Evolutionary conservation across 2,329 filamentous ascomycete genomes (phyloP).

Genomic region (Paracamarosporium sp.): DNA sequence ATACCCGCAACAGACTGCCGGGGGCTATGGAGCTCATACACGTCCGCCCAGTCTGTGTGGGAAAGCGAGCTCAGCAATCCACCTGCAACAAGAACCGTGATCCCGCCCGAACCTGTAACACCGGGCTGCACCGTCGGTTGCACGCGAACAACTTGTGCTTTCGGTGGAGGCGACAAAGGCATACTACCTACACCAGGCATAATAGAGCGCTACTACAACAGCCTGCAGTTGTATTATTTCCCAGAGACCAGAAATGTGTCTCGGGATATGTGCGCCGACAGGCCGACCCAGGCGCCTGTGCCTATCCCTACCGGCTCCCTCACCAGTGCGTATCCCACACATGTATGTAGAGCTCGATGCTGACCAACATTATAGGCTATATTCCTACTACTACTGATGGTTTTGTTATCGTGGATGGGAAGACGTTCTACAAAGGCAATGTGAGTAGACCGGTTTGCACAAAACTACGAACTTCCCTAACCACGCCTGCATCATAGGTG

Average conservation of each 20-base stretch:
- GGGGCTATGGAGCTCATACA: not conserved
- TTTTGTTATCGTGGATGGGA: not conserved
- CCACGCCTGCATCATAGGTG: not conserved
- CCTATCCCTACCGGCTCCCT: not conserved
- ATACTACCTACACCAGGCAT: not conserved
- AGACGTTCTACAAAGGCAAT: constrained; percentile 5
- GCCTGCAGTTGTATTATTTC: not conserved
- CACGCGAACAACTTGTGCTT: not conserved
- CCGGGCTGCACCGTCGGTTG: constrained; percentile 1
- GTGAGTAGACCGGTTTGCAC: not conserved
- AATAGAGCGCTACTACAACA: not conserved
- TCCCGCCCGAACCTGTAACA: not conserved
- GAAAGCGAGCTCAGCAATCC: too few relatives aligned
- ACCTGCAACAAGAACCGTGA: not conserved
- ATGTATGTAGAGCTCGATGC: not conserved
- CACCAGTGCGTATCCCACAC: not conserved
- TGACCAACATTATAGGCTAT: not conserved
- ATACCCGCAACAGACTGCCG: constrained; percentile 1
- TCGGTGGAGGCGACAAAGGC: constrained; percentile 3
- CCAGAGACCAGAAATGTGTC: constrained; percentile 2
- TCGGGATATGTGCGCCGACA: constrained; percentile 1
- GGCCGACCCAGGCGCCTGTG: not conserved
- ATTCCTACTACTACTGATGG: constrained; percentile 7
- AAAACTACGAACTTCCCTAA: not conserved
- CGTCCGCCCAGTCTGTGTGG: not conserved